Evolutionary conservation across 139 green algal genomes (phyloP).

Genomic region (Coelastrella sp.): DNA sequence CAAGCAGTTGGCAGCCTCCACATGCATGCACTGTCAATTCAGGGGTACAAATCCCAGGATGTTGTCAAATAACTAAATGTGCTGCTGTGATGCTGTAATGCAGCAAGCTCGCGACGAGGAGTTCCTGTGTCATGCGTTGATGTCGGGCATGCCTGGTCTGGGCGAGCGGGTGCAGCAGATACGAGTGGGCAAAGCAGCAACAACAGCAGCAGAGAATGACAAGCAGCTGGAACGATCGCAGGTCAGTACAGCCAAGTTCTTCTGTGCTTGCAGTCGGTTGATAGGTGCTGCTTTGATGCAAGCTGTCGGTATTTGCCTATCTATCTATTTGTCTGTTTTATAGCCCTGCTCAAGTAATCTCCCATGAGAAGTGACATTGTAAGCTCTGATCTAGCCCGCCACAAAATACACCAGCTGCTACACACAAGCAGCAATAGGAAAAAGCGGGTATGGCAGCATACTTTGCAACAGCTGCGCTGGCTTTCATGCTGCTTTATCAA

Average conservation of each 20-base stretch:
- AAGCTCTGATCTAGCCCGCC: neutral
- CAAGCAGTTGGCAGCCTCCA: no score
- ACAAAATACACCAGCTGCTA: neutral
- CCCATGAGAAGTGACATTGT: neutral
- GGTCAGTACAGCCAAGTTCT: constrained; percentile 23
- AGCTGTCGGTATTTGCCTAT: no score
- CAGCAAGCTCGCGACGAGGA: constrained; percentile 77
- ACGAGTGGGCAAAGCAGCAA: constrained; percentile 69
- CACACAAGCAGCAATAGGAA: no score
- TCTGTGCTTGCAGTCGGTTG: no score
- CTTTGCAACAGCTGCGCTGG: neutral
- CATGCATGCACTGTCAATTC: no score
- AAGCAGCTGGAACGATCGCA: constrained; percentile 69
- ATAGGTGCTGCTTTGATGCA: no score
- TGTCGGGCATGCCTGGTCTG: constrained; percentile 86
- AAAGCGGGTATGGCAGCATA: no score
- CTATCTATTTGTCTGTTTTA: neutral
- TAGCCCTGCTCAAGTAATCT: neutral
- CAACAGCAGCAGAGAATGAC: constrained; percentile 66
- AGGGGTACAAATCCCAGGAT: no score
- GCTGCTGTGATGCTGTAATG: neutral
- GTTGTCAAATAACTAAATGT: neutral
- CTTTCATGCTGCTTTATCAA: neutral
- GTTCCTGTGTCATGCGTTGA: constrained; percentile 87
- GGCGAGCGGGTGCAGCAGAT: constrained; percentile 89